Evolutionary conservation across 2,329 filamentous ascomycete species (phyloP).

Genomic region (Fusarium duplospermum): DNA sequence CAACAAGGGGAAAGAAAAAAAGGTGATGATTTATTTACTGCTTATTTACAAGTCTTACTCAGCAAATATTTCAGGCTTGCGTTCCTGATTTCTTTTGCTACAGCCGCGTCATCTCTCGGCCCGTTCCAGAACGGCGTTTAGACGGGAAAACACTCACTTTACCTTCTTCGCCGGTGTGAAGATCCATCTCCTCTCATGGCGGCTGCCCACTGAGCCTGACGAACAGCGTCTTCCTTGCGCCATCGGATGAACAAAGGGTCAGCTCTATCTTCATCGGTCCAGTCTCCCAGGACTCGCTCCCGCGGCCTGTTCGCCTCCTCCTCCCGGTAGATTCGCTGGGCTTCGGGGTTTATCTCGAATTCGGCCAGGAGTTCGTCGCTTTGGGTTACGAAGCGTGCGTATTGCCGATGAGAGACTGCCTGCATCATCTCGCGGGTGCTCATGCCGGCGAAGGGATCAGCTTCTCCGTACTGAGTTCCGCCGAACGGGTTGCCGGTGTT

Average conservation of each 20-base stretch:
- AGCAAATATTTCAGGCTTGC: background rate
- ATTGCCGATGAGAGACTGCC: too few relatives aligned
- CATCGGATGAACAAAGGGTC: background rate
- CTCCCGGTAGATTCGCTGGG: background rate
- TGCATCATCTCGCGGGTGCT: background rate
- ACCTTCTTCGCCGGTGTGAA: background rate
- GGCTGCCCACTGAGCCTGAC: background rate
- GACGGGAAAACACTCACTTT: background rate
- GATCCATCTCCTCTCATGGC: background rate
- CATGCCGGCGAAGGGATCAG: background rate
- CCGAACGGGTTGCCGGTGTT: background rate
- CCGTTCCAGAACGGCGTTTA: background rate
- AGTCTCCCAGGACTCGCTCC: too few relatives aligned
- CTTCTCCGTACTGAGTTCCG: background rate
- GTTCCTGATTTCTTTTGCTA: background rate
- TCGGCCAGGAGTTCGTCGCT: background rate
- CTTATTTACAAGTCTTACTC: background rate
- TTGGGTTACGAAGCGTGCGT: background rate
- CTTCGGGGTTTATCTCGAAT: background rate
- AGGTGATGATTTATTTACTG: background rate
- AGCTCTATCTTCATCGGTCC: background rate
- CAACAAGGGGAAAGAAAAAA: background rate
- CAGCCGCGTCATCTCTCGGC: background rate
- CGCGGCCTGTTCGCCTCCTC: too few relatives aligned
- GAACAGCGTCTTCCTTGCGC: background rate